phyloP scores from a whole-genome alignment of 768 basidiomycete genomes.

The Auriscalpium orientale region DNA sequence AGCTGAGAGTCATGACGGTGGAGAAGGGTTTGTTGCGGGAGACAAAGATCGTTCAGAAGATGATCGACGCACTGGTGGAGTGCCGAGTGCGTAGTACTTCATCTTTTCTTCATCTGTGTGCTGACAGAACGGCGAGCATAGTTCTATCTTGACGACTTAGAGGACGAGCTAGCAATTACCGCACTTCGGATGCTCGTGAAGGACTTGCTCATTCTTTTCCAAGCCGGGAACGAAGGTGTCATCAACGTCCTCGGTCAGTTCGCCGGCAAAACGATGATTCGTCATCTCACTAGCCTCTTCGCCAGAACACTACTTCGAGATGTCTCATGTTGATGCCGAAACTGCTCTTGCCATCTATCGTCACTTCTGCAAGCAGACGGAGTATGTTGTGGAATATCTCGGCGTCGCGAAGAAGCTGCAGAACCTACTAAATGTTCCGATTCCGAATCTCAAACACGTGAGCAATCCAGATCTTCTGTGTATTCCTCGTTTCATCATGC shows the following conservation, averaged over 20 bases:
- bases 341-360: constrained; percentile 85
- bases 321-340: constrained; percentile 89
- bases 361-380: constrained; percentile 90
- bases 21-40: constrained; percentile 94
- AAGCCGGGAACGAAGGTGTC: constrained; percentile 93
- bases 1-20: constrained; percentile 85
- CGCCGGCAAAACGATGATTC: constrained; percentile 18
- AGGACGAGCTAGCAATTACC: constrained; percentile 84
- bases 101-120: background rate
- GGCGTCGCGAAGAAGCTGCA: constrained; percentile 89
- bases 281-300: constrained; percentile 11
- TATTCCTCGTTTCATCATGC: background rate
- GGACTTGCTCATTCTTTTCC: constrained; percentile 90
- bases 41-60: constrained; percentile 81
- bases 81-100: constrained; percentile 61
- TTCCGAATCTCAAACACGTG: constrained; percentile 90
- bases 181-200: constrained; percentile 93
- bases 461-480: constrained; percentile 17
- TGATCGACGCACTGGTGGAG: constrained; percentile 83
- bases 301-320: constrained; percentile 93
- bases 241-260: constrained; percentile 67
- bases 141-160: constrained; percentile 92
- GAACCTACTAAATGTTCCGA: constrained; percentile 86
- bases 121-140: constrained; percentile 22
- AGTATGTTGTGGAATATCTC: constrained; percentile 87